Base-by-base conservation (phyloP, 345 rosid genomes). In the Corchorus olitorius region DNA sequence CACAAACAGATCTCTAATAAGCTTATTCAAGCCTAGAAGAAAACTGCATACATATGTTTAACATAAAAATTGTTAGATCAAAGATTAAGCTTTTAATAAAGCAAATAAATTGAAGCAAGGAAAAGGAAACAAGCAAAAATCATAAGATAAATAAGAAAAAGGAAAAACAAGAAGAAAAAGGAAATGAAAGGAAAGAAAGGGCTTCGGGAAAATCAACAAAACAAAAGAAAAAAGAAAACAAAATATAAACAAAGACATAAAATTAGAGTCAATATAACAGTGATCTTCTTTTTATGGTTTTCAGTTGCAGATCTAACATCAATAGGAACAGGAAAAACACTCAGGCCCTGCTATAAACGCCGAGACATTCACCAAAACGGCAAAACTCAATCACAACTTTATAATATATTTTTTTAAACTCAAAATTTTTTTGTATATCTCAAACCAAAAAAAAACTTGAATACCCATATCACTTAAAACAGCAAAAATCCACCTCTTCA, bases 281-380 rank as follows among this genome's bases (percentile, higher is more conserved):
- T 67, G 65, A 76, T 77, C 77, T 52, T 80, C 75, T 64, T 75
- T 65, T 72, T 50, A 59, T 73, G 79, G 60, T 53, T 90, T 83
- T 84, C 86, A 79, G 88, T 81, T 84, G 91, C 89, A 91, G 93
- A 91, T 91, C 91, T 88, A 91, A 84, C 88, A 89, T 74, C 75
- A 86, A 75, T 60, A 73, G 59, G 67, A 78, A 60, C 58, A 73
- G 75, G 56, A 70, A 16, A 79, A 61, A 76, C 80, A 81, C 85
- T 56, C 82, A 75, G 78, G 45, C 74, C 73, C 87, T 87, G 82
- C 89, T 82, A 81, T 75, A 89, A 89, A 91, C 94, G 80, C 91
- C 88, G 78, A 89, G 85, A 88, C 91, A 91, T 80, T 88, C 91
- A 88, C 89, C 52, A 80, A 88, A 89, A 88, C 83, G 87, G 91